These are phyloP conservation scores for Cladorrhinum sp. DNA, from an alignment of 2,329 filamentous ascomycete genomes.

Conservation along the genomic window DNA sequence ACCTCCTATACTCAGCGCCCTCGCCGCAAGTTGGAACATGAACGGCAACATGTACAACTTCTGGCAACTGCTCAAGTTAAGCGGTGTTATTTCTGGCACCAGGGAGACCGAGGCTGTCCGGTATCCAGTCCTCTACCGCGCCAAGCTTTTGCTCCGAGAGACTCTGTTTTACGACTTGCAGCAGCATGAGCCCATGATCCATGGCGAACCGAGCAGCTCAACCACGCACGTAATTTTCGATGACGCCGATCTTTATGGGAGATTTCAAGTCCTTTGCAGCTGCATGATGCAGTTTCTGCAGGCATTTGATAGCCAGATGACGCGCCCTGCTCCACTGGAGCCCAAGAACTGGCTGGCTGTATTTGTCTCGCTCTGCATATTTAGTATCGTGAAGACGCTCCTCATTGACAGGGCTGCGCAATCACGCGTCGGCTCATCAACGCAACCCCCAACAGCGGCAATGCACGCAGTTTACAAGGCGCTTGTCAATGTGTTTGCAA, in stretches of 20 bases:
- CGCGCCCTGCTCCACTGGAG: conserved; percentile 38
- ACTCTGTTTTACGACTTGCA: conserved; percentile 52
- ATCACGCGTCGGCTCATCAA: conserved; percentile 22
- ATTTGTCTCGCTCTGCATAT: conserved; percentile 57
- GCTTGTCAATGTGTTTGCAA: conserved; percentile 48
- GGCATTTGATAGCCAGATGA: conserved; percentile 47
- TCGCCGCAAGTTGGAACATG: conserved; percentile 52
- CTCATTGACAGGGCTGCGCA: conserved; percentile 44
- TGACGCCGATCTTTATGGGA: conserved; percentile 46
- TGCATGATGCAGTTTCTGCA: conserved; percentile 52
- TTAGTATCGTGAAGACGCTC: conserved; percentile 53
- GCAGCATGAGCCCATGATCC: conserved; percentile 46
- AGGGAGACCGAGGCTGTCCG: conserved; percentile 47
- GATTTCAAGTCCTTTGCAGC: conserved; percentile 47
- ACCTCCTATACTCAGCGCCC: conserved; percentile 48
- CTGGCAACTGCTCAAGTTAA: conserved; percentile 51
- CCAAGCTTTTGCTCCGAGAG: conserved; percentile 55
- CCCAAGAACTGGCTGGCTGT: conserved; percentile 49
- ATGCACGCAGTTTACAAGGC: conserved; percentile 52
- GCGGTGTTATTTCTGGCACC: conserved; percentile 46
- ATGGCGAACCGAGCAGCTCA: conserved; percentile 35
- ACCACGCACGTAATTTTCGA: conserved; percentile 36
- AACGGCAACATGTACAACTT: conserved; percentile 48
- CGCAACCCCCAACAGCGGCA: conserved; percentile 30
- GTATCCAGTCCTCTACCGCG: conserved; percentile 51